Conservation (phyloP, 768 basidiomycete species). For the Tylopilus balloui region DNA sequence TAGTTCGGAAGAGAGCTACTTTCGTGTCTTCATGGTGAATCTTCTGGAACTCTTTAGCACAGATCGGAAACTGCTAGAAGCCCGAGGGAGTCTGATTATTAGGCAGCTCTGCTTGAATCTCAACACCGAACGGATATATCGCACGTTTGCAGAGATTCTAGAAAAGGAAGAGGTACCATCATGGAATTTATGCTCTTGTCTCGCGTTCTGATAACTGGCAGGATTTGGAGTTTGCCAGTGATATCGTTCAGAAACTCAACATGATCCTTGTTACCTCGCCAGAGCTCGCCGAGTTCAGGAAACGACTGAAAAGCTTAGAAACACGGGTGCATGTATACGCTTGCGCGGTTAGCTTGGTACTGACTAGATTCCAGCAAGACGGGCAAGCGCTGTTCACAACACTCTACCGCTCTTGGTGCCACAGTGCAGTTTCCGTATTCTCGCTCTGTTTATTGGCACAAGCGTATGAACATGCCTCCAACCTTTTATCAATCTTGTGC, state of each 20-base stretch:
- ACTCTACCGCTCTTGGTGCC: conserved; percentile 96
- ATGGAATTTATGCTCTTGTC: not conserved
- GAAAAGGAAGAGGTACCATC: conserved; percentile 90
- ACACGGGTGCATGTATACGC: conserved; percentile 59
- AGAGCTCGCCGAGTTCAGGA: conserved; percentile 92
- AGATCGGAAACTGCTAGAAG: conserved; percentile 83
- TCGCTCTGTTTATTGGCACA: conserved; percentile 95
- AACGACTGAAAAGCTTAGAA: conserved; percentile 87
- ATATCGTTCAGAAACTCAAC: conserved; percentile 96
- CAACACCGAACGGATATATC: conserved; percentile 92
- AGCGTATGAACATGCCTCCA: conserved; percentile 98
- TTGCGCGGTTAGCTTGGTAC: not conserved
- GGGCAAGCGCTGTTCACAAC: conserved; percentile 94
- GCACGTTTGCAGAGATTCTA: conserved; percentile 93
- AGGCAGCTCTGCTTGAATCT: conserved; percentile 90
- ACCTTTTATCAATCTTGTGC: conserved; percentile 92
- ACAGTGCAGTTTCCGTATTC: conserved; percentile 95
- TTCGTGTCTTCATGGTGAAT: conserved; percentile 93
- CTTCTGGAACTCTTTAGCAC: conserved; percentile 93
- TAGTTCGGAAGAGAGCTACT: conserved; percentile 91
- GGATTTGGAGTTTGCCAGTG: conserved; percentile 97
- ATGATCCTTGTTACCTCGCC: conserved; percentile 95
- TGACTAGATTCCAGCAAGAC: conserved; percentile 59
- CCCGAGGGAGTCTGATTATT: conserved; percentile 91
- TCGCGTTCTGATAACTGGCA: conserved; percentile 26